These are phyloP conservation scores for Saccharum hybrid DNA, from an alignment of 202 grass and related monocot genomes.

Conservation along the genomic window DNA sequence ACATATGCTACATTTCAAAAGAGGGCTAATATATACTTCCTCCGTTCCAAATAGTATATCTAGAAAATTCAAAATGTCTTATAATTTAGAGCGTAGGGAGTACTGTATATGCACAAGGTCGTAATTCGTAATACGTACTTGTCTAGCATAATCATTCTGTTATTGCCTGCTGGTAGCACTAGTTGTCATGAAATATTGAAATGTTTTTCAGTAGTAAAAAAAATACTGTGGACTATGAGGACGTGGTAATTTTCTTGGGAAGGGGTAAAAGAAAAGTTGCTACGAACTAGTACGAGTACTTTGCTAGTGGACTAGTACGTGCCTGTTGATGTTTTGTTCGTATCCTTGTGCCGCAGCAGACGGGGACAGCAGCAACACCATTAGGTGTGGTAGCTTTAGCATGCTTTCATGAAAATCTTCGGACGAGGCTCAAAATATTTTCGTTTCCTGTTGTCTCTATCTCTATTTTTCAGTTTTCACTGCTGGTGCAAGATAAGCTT, in stretches of 20 bases:
- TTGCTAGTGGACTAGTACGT: not conserved
- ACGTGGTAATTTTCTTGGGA: not conserved
- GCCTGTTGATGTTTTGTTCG: slow-evolving; percentile 49
- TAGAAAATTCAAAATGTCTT: too few relatives aligned
- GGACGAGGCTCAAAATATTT: slow-evolving; percentile 23
- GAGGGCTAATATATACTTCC: too few relatives aligned
- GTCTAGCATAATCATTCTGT: not conserved
- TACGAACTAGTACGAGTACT: not conserved
- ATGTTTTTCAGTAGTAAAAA: not conserved
- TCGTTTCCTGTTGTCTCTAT: not conserved
- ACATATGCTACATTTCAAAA: too few relatives aligned
- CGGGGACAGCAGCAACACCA: slow-evolving; percentile 24
- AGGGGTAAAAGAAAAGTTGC: slow-evolving; percentile 36
- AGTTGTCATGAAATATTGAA: not conserved
- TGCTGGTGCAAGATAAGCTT: slow-evolving; percentile 33
- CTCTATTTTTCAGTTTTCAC: slow-evolving; percentile 9
- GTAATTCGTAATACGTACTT: not conserved
- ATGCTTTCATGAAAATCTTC: slow-evolving; percentile 54
- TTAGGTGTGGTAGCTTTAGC: slow-evolving; percentile 40
- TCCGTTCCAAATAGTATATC: too few relatives aligned
- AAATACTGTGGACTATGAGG: not conserved
- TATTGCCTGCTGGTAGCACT: not conserved
- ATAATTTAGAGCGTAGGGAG: too few relatives aligned
- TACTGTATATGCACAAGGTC: too few relatives aligned
- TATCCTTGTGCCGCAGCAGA: slow-evolving; percentile 42